Evolutionary conservation across 78 protist genomes (phyloP).

Genomic region (Neovahlkampfia damariscottae): DNA sequence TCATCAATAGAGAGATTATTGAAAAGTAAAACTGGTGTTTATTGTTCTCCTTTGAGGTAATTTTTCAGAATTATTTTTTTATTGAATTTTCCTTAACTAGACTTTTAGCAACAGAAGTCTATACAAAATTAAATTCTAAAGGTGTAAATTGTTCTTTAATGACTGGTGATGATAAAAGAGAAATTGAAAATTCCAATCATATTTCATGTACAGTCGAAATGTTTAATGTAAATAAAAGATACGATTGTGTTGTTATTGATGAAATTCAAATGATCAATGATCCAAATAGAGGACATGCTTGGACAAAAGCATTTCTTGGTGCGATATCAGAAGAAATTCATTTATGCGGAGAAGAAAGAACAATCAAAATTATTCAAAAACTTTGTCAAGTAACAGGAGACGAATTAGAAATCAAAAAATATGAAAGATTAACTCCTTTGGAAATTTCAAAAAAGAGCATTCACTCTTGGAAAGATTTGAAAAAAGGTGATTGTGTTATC

Average conservation of each 20-base stretch:
- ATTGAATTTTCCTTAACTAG: no score
- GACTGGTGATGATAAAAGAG: conserved; percentile 46
- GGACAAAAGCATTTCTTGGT: conserved; percentile 77
- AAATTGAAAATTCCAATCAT: conserved; percentile 6
- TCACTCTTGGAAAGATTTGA: not conserved
- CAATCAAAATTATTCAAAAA: conserved; percentile 30
- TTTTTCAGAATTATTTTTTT: no score
- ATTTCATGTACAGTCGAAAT: conserved; percentile 67
- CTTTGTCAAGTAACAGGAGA: conserved; percentile 48
- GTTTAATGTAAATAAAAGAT: conserved; percentile 4
- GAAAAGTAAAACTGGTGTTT: conserved; percentile 20
- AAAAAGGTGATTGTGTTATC: conserved; percentile 61
- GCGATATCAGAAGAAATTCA: conserved; percentile 58
- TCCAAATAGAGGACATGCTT: conserved; percentile 62
- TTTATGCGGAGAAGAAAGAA: conserved; percentile 63
- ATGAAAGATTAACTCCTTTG: conserved; percentile 35
- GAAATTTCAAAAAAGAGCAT: not conserved
- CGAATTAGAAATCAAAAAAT: conserved; percentile 16
- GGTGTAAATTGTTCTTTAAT: conserved; percentile 21
- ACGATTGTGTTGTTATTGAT: conserved; percentile 67
- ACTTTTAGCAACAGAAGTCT: conserved; percentile 37
- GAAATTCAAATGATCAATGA: conserved; percentile 64
- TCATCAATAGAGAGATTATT: conserved; percentile 13
- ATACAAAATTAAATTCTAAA: not conserved
- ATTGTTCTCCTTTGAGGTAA: conserved; percentile 44